phyloP scores from a whole-genome alignment of 345 rosid species.

The Hypericum perforatum region DNA sequence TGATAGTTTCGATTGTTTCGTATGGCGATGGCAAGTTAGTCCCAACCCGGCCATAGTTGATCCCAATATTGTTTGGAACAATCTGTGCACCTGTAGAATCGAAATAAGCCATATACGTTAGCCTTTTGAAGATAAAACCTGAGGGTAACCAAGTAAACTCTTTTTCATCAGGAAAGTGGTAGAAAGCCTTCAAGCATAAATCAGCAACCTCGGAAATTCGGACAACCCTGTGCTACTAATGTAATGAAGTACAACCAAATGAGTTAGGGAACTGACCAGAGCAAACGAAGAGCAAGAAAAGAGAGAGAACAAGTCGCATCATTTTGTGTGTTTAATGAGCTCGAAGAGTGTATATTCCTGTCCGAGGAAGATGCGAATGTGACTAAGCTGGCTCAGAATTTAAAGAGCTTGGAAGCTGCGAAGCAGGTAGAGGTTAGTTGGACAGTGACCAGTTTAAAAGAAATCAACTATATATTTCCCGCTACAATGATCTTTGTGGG shows the following conservation, averaged over 20 bases:
- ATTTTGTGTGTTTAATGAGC: background rate
- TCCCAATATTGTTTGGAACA: constrained; percentile 24
- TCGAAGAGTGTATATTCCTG: too few species aligned
- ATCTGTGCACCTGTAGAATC: constrained; percentile 28
- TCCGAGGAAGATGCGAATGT: too few species aligned
- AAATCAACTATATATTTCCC: too few species aligned
- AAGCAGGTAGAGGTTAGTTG: too few species aligned
- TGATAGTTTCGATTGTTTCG: constrained; percentile 37
- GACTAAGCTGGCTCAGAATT: too few species aligned
- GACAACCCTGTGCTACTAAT: too few species aligned
- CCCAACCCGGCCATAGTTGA: constrained; percentile 42
- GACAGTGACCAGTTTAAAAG: too few species aligned
- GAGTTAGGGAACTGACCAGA: constrained; percentile 14
- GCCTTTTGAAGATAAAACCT: background rate
- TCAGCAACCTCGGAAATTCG: too few species aligned
- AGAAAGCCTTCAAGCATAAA: too few species aligned
- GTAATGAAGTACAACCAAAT: background rate
- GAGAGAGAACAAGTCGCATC: constrained; percentile 7
- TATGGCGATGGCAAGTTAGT: constrained; percentile 51
- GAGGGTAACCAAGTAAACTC: background rate
- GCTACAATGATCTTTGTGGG: too few species aligned
- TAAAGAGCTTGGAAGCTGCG: too few species aligned
- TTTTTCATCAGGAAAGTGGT: too few species aligned
- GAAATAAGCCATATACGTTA: background rate
- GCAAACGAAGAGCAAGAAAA: constrained; percentile 11